Evolutionary conservation across 257 asterid genomes (phyloP), one percentile per base, ranked within the genome.

Genomic region (Scutellaria minor): DNA sequence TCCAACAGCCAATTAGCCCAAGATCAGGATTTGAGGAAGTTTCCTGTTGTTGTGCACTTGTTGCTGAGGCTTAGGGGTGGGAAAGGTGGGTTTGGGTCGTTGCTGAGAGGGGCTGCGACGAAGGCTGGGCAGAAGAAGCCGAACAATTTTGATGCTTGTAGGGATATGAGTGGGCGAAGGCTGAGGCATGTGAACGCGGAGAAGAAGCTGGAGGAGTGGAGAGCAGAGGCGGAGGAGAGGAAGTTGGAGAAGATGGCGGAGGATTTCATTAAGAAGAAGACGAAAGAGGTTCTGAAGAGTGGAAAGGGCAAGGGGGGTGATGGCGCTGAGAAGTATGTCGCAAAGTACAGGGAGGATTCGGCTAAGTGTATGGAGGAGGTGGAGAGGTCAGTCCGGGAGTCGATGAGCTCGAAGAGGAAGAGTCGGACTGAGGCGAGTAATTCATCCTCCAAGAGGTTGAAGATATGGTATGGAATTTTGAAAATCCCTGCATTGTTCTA

Each of bases 81-180:
- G 71, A 95, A 95, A 83, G 99, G 99, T 18, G 99, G 98, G 35
- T 95, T 95, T 44, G 99, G 98, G 13, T 92, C 98, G 61, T 70
- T 95, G 81, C 82, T 95, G 46, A 81, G 98, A 80, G 97, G 99
- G 42, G 95, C 99, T 11, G 99, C 98, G 46, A 94, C 98, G 3
- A 95, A 95, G 76, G 99, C 97, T 1, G 99, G 99, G 44, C 99
- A 95, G 86, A 94, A 94, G 83, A 95, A 95, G 80, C 88, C 99
- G 9, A 92, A 90, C 64, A 93, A 93, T 77, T 93, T 93, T 35
- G 99, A 95, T 51, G 98, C 99, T 10, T 95, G 99, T 72, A 77
- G 99, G 85, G 99, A 95, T 76, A 94, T 94, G 99, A 94, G 89
- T 64, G 99, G 99, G 60, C 83, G 99, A 76, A 90, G 99, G 86